phyloP scores from a whole-genome alignment of 2,329 filamentous ascomycete species.

The Phaeosphaeriaceae sp. region DNA sequence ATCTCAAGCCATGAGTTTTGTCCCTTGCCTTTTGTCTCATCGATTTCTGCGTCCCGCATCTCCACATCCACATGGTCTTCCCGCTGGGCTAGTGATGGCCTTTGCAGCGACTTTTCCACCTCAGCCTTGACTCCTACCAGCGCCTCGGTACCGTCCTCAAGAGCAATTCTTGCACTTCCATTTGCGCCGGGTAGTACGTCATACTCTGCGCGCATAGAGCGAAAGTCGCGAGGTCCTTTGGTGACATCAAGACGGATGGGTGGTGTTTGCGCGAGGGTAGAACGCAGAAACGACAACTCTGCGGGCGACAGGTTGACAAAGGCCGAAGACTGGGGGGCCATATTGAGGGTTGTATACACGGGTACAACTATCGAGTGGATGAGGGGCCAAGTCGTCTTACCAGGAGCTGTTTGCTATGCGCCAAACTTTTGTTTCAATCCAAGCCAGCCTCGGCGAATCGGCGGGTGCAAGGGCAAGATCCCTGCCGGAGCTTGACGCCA shows the following conservation, averaged over 20 bases:
- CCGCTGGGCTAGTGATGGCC: slow-evolving; percentile 29
- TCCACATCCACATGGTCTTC: slow-evolving; percentile 50
- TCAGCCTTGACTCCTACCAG: slow-evolving; percentile 96
- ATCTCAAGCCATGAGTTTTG: slow-evolving; percentile 84
- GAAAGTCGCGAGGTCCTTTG: slow-evolving; percentile 76
- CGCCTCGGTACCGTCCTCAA: slow-evolving; percentile 93
- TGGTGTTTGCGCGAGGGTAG: slow-evolving; percentile 78
- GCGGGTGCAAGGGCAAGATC: slow-evolving; percentile 15
- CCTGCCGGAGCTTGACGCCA: slow-evolving; percentile 22
- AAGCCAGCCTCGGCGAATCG: slow-evolving; percentile 29
- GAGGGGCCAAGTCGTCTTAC: no score
- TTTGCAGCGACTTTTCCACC: slow-evolving; percentile 72
- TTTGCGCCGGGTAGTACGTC: slow-evolving; percentile 88
- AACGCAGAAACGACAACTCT: slow-evolving; percentile 94
- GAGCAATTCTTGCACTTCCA: slow-evolving; percentile 90
- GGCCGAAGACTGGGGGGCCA: slow-evolving; percentile 51
- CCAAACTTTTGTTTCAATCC: slow-evolving; percentile 16
- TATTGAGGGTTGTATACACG: slow-evolving; percentile 12
- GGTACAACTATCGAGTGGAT: slow-evolving; percentile 10
- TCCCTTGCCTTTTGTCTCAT: slow-evolving; percentile 45
- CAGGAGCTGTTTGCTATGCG: neutral
- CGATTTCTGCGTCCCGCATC: slow-evolving; percentile 45
- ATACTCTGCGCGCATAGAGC: slow-evolving; percentile 86
- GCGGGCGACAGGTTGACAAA: slow-evolving; percentile 84
- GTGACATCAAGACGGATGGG: slow-evolving; percentile 81